A percentile compares a stretch with the other conserved stretches of the same genome.
These are phyloP conservation scores for Solanum tarijense DNA, from an alignment of 257 asterid genomes.

Conservation along the genomic window DNA sequence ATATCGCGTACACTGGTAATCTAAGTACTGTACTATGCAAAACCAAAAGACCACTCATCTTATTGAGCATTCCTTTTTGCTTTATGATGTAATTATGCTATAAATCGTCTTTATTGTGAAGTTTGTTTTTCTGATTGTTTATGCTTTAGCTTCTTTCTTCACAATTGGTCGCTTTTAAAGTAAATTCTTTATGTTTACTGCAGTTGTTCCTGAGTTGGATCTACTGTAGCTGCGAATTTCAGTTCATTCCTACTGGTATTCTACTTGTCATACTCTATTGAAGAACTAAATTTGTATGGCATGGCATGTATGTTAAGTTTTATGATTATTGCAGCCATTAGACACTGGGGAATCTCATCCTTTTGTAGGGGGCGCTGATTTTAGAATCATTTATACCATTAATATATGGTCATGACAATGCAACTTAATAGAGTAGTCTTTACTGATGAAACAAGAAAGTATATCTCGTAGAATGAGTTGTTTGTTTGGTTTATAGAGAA, in stretches of 20 bases:
- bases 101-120: not conserved
- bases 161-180: not conserved
- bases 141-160: not conserved
- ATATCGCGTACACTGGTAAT: not conserved
- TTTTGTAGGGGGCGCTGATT: not conserved
- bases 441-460: not conserved
- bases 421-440: not conserved
- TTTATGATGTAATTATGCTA: not conserved
- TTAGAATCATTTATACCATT: not conserved
- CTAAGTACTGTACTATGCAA: not conserved
- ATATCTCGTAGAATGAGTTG: not conserved
- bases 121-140: not conserved
- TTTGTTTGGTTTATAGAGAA: not conserved
- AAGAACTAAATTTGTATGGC: not conserved
- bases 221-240: conserved; percentile 26
- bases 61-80: not conserved
- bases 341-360: not conserved
- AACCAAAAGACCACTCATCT: not conserved
- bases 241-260: conserved; percentile 49
- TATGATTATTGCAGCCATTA: not conserved
- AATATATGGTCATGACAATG: not conserved
- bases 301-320: not conserved
- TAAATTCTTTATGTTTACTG: conserved; percentile 10
- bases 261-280: not conserved
- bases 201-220: conserved; percentile 40